These are phyloP conservation scores for Tagetes patula DNA, from an alignment of 129 eudicot species.

Conservation along the genomic window DNA sequence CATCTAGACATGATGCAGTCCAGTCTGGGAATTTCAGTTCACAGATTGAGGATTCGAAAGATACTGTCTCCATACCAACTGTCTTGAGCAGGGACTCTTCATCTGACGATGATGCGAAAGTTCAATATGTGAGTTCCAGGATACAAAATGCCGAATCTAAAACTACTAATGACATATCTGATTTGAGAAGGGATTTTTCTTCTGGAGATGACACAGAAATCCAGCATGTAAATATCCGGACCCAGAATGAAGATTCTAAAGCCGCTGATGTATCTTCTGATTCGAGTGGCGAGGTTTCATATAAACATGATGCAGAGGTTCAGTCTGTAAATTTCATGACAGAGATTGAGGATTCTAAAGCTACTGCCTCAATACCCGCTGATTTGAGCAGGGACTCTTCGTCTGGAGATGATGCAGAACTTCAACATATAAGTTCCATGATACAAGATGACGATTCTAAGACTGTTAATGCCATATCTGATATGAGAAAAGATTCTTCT, in stretches of 20 bases:
- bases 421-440: neutral
- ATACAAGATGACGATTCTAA: neutral
- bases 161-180: neutral
- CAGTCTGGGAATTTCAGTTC: neutral
- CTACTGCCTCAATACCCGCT: neutral
- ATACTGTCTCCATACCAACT: neutral
- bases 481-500: neutral
- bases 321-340: neutral
- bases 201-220: conserved; percentile 2
- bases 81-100: neutral
- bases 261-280: conserved; percentile 14
- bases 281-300: conserved; percentile 9
- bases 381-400: conserved; percentile 9
- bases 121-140: neutral
- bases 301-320: conserved; percentile 26
- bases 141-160: neutral
- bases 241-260: neutral
- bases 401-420: conserved; percentile 9
- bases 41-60: conserved; percentile 10
- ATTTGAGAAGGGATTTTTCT: neutral
- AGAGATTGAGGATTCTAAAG: conserved; percentile 2
- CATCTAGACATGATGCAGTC: conserved; percentile 10
- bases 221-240: neutral
- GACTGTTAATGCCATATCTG: neutral
- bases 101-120: neutral